Evolutionary conservation across 306 rosid genomes (phyloP), one percentile per base, ranked within the genome.

Genomic region (Quercus ilex): DNA sequence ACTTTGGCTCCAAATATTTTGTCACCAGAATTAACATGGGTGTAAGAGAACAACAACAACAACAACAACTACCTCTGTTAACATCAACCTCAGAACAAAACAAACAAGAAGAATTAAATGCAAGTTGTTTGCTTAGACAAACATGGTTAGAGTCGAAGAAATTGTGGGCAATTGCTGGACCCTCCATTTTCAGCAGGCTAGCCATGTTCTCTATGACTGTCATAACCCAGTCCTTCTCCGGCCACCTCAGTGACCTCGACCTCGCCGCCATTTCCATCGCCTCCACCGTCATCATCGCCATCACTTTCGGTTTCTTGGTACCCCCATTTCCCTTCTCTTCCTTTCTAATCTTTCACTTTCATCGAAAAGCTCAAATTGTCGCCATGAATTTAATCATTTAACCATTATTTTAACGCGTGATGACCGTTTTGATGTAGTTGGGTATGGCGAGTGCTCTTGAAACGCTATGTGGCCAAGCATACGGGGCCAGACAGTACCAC

Each of bases 371-470:
- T 38, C 46, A 38, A 38, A 38, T 38, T 38, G 11, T 0, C 2
- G 43, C 10, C 0, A 38, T 38, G 43, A 38, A 38, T 6, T 38
- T 38, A 38, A 38, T 38, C 46, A 38, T 38, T 7, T 38, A 38
- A 7, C 10, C 46, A 38, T 38, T 7, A 38, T 38, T 38, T 0
- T 38, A 38, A 38, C 46, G 0, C 0, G 46, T 38, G 46, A 38
- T 7, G 46, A 38, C 46, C 46, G 2, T 38, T 38, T 38, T 51
- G 62, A 3, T 72, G 53, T 80, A 92, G 94, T 85, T 92, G 6
- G 97, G 97, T n/a, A 92, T 92, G 97, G 94, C 94, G 6, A 88
- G 90, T 23, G 93, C 94, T 35, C 84, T 92, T 6, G 94, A 92
- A 80, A 92, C 94, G 19, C 85, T 88, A 1, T 90, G 94, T 25